Base-by-base conservation (phyloP, 176 grass and related monocot species). In the Cenchrus americanus region DNA sequence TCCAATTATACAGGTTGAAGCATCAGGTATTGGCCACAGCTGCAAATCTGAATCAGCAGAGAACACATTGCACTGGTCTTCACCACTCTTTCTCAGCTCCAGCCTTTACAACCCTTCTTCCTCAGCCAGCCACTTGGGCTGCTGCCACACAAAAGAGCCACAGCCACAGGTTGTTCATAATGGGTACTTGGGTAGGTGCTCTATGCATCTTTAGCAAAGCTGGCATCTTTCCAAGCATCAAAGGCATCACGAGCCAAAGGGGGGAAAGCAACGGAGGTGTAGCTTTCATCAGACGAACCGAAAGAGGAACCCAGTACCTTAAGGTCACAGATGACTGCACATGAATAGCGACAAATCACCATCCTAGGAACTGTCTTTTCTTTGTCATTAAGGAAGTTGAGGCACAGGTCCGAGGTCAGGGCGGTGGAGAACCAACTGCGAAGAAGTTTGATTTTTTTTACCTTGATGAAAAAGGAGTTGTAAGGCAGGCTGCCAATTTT, bases 11-110 rank as follows among this genome's bases (percentile, higher is more conserved):
- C 60, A 69, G 71, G 62, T 42, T 26, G 27, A 66, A 10, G 0
- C 8, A 83, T 68, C 57, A 76, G 63, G 27, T 46, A 70, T 19
- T 15, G 42, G 44, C 64, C 65, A 47, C 44, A 80, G 2, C 13
- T 83, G 88, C 76, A 83, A 34, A 83, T 83, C 73, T 87, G 84
- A 87, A 76, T 84, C 53, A 87, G 61, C 75, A 70, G 58, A 60
- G 34, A 63, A 60, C 80, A 90, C 80, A 55, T 69, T 47, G 80
- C 69, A 26, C 21, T 80, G 18, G 32, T 84, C 80, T 55, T 68
- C 37, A 14, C 80, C 80, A 84, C 85, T 79, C 69, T 66, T 90
- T 90, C 71, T 27, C 4, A 46, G 23, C 22, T 73, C 30, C 1
- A 34, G 18, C 32, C 74, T 62, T 84, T 78, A 41, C 10, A 78